phyloP scores from a whole-genome alignment of 352 stramenopile genomes.

The Pythium periplocum region DNA sequence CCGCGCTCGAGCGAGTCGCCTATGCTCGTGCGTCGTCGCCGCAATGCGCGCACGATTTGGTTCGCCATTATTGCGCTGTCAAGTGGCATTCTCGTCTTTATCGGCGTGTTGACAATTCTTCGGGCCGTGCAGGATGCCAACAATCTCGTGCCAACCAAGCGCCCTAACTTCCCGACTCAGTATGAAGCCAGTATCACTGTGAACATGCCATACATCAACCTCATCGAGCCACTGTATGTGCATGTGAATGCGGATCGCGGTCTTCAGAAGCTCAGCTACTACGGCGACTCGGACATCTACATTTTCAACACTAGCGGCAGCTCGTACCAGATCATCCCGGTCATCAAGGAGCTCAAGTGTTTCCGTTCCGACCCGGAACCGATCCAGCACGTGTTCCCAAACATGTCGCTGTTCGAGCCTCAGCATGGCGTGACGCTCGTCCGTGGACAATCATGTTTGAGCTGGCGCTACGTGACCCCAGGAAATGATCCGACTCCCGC shows the following conservation, averaged over 20 bases:
- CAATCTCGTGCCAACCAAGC: slow-evolving; percentile 60
- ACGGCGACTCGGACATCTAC: slow-evolving; percentile 83
- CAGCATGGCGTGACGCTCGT: slow-evolving; percentile 77
- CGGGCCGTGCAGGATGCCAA: slow-evolving; percentile 76
- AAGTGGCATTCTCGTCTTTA: slow-evolving; percentile 76
- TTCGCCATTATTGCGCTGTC: slow-evolving; percentile 77
- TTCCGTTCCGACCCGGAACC: slow-evolving; percentile 53
- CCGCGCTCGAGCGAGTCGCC: slow-evolving; percentile 19
- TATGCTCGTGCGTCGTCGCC: slow-evolving; percentile 40
- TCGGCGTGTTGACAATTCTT: slow-evolving; percentile 75
- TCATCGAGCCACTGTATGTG: slow-evolving; percentile 85
- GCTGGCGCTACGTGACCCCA: slow-evolving; percentile 77
- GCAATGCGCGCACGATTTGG: slow-evolving; percentile 70
- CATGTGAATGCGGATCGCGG: slow-evolving; percentile 69
- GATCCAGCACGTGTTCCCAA: slow-evolving; percentile 82
- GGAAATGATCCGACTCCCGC: slow-evolving; percentile 44
- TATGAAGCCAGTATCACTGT: slow-evolving; percentile 86
- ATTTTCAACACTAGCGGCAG: slow-evolving; percentile 79
- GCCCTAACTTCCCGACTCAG: slow-evolving; percentile 68
- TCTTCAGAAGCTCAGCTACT: slow-evolving; percentile 85
- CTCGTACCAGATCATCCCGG: slow-evolving; percentile 80
- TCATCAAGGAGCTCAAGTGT: slow-evolving; percentile 72
- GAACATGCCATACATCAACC: slow-evolving; percentile 87
- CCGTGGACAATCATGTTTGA: slow-evolving; percentile 65
- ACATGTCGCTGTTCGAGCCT: slow-evolving; percentile 79